Evolutionary conservation across 2,329 filamentous ascomycete genomes (phyloP), one percentile per base, ranked within the genome.

Genomic region (Thyridium curvatum): DNA sequence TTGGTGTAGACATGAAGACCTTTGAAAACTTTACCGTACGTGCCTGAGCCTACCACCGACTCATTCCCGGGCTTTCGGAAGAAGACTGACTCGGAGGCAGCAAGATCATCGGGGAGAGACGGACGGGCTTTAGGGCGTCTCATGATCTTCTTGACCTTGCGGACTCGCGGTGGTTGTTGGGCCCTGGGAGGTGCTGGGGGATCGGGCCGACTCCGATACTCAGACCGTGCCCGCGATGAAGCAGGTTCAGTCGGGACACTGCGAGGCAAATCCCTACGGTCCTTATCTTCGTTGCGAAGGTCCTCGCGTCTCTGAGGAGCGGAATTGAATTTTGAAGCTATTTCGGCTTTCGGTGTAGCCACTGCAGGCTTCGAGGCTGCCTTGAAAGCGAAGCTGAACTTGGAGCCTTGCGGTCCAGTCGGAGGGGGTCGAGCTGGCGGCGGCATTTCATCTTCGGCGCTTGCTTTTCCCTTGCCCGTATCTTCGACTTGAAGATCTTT

Each of bases 11-110:
- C 86, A 53, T 95, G 88, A 8, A 89, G 69, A n/a, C 81, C 89
- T 59, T 94, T 94, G 70, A 94, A 95, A 4, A 95, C 89, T 60
- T 94, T 94, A 38, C 88, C 93, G 52, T 96, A 97, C 1, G 91
- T 97, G 10, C 91, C 91, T 32, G 91, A 94, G 13, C 91, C 91
- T 15, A 97, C 84, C 1, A 97, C 91, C 1, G 91, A 97, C 58
- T 94, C 91, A 51, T 97, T 95, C n/a, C 91, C 91, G 2, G 90
- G 90, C 57, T 96, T 97, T 46, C 91, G 77, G 64, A 84, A 95
- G 61, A 94, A 97, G 4, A 97, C 89, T 1, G 90, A 96, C 34
- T 91, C 84, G 0, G 90, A 94, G 6, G 72, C 68, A 10, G 80
- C 78, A 51, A 91, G 77, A 26, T 95, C 86, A 17, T 79, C 66